A percentile compares a stretch with the other conserved stretches of the same genome.
Conservation (phyloP, 2,329 filamentous ascomycete genomes). For the Ophiostoma pallidulum region DNA sequence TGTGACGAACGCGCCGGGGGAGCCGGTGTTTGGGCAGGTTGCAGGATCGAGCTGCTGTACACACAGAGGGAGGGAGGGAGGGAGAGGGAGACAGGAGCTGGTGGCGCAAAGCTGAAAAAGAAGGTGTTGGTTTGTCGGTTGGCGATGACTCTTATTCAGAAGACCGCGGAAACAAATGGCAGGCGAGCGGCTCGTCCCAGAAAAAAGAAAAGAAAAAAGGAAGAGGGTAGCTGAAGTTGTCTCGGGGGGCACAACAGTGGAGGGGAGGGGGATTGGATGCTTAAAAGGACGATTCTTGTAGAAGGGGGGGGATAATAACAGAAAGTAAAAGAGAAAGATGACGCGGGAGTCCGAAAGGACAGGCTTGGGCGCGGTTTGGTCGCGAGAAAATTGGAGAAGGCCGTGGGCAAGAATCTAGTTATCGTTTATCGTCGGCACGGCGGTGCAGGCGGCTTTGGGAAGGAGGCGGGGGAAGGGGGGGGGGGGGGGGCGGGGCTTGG, state of each 20-base stretch:
- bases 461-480: too few species aligned
- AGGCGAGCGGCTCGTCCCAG: slow-evolving; percentile 1
- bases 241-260: too few species aligned
- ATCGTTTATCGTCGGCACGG: slow-evolving; percentile 3
- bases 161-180: not conserved
- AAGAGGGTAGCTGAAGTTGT: not conserved
- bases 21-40: too few species aligned
- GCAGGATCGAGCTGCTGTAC: too few species aligned
- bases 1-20: too few species aligned
- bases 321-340: not conserved
- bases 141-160: not conserved
- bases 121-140: too few species aligned
- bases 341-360: too few species aligned
- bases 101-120: not conserved
- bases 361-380: not conserved
- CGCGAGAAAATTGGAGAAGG: slow-evolving; percentile 2
- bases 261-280: not conserved
- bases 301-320: not conserved
- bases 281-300: too few species aligned
- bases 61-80: not conserved
- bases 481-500: too few species aligned
- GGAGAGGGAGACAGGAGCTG: not conserved
- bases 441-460: too few species aligned
- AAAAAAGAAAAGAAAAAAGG: not conserved
- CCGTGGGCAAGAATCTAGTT: not conserved